A percentile compares a stretch with the other conserved stretches of the same genome.
These are phyloP conservation scores for Globisporangium radiosum DNA, from an alignment of 352 stramenopile species.

Conservation along the genomic window DNA sequence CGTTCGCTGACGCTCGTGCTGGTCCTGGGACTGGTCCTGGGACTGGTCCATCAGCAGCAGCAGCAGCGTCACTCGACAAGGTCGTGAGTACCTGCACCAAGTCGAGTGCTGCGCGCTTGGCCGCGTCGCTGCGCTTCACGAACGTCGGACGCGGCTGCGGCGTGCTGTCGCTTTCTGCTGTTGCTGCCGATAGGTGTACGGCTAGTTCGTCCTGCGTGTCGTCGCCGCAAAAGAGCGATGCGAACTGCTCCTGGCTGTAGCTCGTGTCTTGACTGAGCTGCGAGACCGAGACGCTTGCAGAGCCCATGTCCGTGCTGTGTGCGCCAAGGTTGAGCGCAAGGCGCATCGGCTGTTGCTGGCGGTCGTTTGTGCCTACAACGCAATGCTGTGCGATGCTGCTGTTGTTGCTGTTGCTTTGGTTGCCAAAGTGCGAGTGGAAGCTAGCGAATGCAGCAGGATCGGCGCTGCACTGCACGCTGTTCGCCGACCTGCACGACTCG, in stretches of 20 bases:
- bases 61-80: neutral
- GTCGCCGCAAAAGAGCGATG: constrained; percentile 42
- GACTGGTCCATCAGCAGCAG: too few species aligned
- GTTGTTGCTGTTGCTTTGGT: neutral
- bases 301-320: constrained; percentile 1
- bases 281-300: constrained; percentile 11
- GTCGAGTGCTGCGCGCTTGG: neutral
- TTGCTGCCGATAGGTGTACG: neutral
- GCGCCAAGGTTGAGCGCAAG: constrained; percentile 30
- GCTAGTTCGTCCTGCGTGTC: constrained; percentile 47
- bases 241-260: constrained; percentile 25
- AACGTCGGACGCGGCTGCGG: neutral
- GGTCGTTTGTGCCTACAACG: too few species aligned
- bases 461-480: constrained; percentile 47
- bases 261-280: constrained; percentile 15
- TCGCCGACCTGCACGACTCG: constrained; percentile 2
- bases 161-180: neutral
- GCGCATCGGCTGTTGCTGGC: constrained; percentile 8
- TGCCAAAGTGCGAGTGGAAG: constrained; percentile 16
- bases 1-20: neutral
- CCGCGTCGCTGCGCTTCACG: neutral
- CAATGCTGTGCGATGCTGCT: neutral
- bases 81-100: neutral
- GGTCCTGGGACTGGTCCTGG: too few species aligned
- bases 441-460: constrained; percentile 50